A percentile compares a stretch with the other conserved stretches of the same genome.
Conservation (phyloP, 106 monocot genomes). For the Acorus gramineus region DNA sequence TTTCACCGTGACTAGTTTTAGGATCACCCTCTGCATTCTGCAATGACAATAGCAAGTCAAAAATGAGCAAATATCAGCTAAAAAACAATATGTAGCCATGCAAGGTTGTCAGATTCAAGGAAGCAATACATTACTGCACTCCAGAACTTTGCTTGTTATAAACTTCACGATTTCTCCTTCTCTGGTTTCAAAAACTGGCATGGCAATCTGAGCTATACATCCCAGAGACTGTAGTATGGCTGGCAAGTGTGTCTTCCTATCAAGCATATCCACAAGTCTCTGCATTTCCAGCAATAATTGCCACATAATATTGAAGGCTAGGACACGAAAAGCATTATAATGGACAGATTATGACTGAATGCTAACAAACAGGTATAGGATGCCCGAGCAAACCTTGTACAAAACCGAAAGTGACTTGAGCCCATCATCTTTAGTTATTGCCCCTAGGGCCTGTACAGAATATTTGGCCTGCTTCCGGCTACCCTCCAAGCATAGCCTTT, state of each 20-base stretch:
- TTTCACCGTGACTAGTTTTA: slow-evolving; percentile 55
- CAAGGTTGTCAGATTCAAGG: slow-evolving; percentile 3
- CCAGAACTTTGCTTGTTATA: slow-evolving; percentile 64
- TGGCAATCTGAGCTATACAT: slow-evolving; percentile 91
- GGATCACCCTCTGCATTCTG: slow-evolving; percentile 28
- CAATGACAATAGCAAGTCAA: slow-evolving; percentile 6
- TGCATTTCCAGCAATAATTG: slow-evolving; percentile 21
- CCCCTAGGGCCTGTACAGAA: slow-evolving; percentile 84
- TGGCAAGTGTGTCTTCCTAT: slow-evolving; percentile 78
- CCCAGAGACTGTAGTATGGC: slow-evolving; percentile 89
- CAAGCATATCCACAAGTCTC: slow-evolving; percentile 91
- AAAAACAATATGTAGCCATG: background rate
- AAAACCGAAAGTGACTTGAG: slow-evolving; percentile 95
- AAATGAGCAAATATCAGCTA: background rate
- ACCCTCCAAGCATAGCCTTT: slow-evolving; percentile 86
- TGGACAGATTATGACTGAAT: background rate
- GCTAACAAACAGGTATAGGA: slow-evolving; percentile 1
- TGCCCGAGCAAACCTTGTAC: slow-evolving; percentile 71
- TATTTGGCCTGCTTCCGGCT: slow-evolving; percentile 93
- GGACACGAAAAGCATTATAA: background rate
- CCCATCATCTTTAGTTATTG: slow-evolving; percentile 95
- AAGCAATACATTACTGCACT: slow-evolving; percentile 54
- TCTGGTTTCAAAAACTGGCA: slow-evolving; percentile 98
- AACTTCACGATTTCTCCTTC: slow-evolving; percentile 80
- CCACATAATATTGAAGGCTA: background rate